A percentile compares a stretch with the other conserved stretches of the same genome.
Conservation (phyloP, 345 rosid genomes). For the Ceriops tagal region DNA sequence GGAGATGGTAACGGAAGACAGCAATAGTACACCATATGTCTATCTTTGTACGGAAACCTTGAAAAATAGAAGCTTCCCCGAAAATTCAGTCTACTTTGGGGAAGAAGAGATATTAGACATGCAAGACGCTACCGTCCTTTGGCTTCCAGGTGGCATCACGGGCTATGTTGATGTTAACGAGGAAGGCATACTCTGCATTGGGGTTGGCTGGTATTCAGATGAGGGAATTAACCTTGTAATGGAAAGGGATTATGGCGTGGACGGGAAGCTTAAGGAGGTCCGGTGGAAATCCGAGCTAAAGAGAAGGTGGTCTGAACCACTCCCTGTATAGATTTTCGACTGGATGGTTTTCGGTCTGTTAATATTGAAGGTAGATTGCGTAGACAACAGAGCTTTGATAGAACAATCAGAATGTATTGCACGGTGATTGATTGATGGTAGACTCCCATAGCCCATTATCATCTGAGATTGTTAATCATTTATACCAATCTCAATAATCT, state of each 20-base stretch:
- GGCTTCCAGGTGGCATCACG: conserved; percentile 88
- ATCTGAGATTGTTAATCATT: too few relatives aligned
- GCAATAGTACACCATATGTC: conserved; percentile 45
- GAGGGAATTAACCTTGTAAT: conserved; percentile 89
- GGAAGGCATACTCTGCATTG: conserved; percentile 77
- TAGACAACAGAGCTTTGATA: not conserved
- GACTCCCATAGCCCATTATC: too few relatives aligned
- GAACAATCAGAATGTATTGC: not conserved
- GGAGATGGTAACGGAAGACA: conserved; percentile 26
- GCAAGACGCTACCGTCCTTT: conserved; percentile 66
- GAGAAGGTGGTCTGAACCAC: conserved; percentile 62
- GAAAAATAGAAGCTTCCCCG: conserved; percentile 75
- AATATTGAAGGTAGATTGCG: not conserved
- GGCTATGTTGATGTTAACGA: conserved; percentile 63
- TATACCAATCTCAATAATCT: too few relatives aligned
- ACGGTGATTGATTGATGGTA: not conserved
- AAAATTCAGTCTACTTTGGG: conserved; percentile 50
- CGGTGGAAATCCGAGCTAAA: conserved; percentile 73
- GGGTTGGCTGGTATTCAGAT: conserved; percentile 86
- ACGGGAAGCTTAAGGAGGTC: conserved; percentile 84
- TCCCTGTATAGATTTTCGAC: conserved; percentile 21
- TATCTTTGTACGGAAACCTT: conserved; percentile 79
- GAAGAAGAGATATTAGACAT: conserved; percentile 81
- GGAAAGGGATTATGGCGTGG: conserved; percentile 81
- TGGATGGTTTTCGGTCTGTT: not conserved